Evolutionary conservation across 305 asterid species (phyloP).

Genomic region (Petunia hybrid): DNA sequence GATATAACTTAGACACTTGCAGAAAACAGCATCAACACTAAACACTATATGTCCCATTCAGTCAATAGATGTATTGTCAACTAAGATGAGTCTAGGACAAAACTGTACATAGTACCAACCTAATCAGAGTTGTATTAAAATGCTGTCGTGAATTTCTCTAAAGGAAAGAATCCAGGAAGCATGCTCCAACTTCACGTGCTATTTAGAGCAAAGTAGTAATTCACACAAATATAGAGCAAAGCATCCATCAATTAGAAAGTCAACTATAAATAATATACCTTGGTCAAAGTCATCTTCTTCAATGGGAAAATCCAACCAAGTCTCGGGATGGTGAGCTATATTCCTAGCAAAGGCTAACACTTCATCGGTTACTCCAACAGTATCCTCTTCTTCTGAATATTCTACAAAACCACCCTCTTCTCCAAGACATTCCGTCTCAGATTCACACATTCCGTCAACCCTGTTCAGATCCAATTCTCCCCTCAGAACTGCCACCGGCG

Average conservation of each 20-base stretch:
- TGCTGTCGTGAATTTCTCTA: not conserved
- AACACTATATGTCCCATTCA: not conserved
- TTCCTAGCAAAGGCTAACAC: conserved; percentile 79
- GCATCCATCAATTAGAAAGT: no score
- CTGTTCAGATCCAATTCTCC: conserved; percentile 38
- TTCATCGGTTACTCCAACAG: conserved; percentile 85
- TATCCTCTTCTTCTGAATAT: conserved; percentile 47
- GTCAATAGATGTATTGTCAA: not conserved
- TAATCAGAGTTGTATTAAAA: not conserved
- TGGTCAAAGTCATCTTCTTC: conserved; percentile 75
- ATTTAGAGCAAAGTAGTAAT: no score
- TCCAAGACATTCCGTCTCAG: conserved; percentile 37
- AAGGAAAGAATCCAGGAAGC: not conserved
- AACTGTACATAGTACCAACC: not conserved
- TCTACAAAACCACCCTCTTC: conserved; percentile 31
- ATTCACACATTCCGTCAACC: conserved; percentile 36
- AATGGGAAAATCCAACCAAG: conserved; percentile 94
- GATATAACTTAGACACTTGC: not conserved
- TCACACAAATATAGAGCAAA: no score
- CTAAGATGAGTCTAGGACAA: not conserved
- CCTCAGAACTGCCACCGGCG: conserved; percentile 32
- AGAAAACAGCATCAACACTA: not conserved
- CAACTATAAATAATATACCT: conserved; percentile 50
- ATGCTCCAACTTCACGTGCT: not conserved
- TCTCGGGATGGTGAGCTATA: conserved; percentile 96